Conservation (phyloP, 495 filamentous ascomycete species). For the Cetradonia linearis region DNA sequence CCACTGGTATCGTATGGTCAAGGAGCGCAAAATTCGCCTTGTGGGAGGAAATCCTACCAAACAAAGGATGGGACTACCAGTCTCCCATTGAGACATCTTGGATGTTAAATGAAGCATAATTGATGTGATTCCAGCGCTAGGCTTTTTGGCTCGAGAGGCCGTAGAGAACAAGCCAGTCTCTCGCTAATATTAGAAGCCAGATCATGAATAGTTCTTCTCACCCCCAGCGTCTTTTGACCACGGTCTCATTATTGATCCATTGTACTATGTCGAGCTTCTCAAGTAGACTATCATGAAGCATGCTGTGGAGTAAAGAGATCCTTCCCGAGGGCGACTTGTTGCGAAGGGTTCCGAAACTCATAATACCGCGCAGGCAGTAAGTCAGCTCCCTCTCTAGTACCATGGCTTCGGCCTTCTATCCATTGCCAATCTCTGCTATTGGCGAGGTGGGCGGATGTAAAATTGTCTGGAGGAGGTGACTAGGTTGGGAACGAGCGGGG, state of each 20-base stretch:
- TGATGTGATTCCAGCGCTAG: background rate
- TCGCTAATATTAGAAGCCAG: slow-evolving; percentile 22
- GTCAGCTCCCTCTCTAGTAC: slow-evolving; percentile 33
- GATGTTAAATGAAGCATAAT: too few relatives aligned
- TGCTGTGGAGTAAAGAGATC: slow-evolving; percentile 27
- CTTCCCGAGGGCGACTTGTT: slow-evolving; percentile 31
- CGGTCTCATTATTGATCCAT: slow-evolving; percentile 34
- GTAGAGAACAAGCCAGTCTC: slow-evolving; percentile 12
- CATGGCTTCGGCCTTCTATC: slow-evolving; percentile 37
- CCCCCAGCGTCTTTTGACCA: slow-evolving; percentile 33
- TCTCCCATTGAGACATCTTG: too few relatives aligned
- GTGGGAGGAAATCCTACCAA: too few relatives aligned
- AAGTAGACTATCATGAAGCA: slow-evolving; percentile 32
- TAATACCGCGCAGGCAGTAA: slow-evolving; percentile 28
- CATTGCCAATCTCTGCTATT: slow-evolving; percentile 31
- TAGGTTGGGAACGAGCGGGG: too few relatives aligned
- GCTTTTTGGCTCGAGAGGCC: slow-evolving; percentile 14
- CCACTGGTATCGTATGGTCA: too few relatives aligned
- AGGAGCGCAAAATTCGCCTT: too few relatives aligned
- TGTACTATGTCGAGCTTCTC: slow-evolving; percentile 38
- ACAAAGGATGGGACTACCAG: too few relatives aligned
- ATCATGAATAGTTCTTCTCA: slow-evolving; percentile 30
- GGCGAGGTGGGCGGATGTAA: too few relatives aligned
- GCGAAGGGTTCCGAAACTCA: slow-evolving; percentile 27
- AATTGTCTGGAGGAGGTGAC: too few relatives aligned